These are phyloP conservation scores for Uncinocarpus reesii DNA, from an alignment of 2,329 filamentous ascomycete genomes.

Conservation along the genomic window DNA sequence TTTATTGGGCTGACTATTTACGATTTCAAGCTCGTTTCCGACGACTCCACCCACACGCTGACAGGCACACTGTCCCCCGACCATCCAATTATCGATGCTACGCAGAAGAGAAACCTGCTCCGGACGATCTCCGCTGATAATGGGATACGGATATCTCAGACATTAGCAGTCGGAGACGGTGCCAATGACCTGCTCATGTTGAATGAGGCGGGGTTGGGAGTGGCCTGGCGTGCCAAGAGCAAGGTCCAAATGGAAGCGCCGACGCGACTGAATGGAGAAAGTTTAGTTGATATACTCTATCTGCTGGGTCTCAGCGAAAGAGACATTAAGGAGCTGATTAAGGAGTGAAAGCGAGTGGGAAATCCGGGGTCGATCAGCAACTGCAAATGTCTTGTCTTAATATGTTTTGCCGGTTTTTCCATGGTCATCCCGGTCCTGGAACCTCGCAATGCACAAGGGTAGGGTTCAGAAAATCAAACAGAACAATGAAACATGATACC, in stretches of 20 bases:
- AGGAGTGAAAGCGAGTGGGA: slow-evolving; percentile 5
- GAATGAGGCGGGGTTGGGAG: slow-evolving; percentile 49
- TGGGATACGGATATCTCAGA: slow-evolving; percentile 44
- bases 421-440: slow-evolving; percentile 6
- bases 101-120: slow-evolving; percentile 48
- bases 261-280: slow-evolving; percentile 48
- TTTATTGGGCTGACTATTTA: slow-evolving; percentile 7
- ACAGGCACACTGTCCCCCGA: slow-evolving; percentile 47
- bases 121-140: slow-evolving; percentile 46
- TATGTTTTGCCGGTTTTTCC: not conserved
- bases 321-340: slow-evolving; percentile 39
- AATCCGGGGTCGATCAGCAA: not conserved
- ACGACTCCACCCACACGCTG: slow-evolving; percentile 38
- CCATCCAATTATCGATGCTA: slow-evolving; percentile 50
- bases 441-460: slow-evolving; percentile 1
- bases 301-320: slow-evolving; percentile 45
- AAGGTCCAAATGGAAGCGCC: slow-evolving; percentile 54
- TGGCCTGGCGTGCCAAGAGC: slow-evolving; percentile 55
- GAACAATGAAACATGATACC: slow-evolving; percentile 10
- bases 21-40: slow-evolving; percentile 40
- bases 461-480: slow-evolving; percentile 4
- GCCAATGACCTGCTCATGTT: slow-evolving; percentile 59
- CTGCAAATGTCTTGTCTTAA: not conserved
- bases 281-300: slow-evolving; percentile 49
- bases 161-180: slow-evolving; percentile 52